phyloP scores from a whole-genome alignment of 2,329 filamentous ascomycete genomes.

The Pezicula carpinea region DNA sequence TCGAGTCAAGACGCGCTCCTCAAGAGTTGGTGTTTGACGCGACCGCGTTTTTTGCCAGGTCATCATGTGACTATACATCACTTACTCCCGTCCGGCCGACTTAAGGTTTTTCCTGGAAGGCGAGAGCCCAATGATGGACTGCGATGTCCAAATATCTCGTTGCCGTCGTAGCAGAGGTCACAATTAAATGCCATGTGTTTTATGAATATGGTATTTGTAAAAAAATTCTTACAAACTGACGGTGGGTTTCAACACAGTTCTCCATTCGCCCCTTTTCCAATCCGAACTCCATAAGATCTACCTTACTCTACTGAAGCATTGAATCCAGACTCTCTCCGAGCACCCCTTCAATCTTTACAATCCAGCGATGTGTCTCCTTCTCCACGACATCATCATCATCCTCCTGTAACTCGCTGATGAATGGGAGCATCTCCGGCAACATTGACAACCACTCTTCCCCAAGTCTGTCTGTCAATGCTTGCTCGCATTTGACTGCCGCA shows the following conservation, averaged over 20 bases:
- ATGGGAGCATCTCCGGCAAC: constrained; percentile 92
- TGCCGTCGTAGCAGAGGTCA: too few species aligned
- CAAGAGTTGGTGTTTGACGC: constrained; percentile 2
- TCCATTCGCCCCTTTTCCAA: neutral
- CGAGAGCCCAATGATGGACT: too few species aligned
- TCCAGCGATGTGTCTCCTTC: constrained; percentile 84
- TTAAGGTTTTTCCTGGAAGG: too few species aligned
- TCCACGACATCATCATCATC: constrained; percentile 95
- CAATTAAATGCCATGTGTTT: too few species aligned
- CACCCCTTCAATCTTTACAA: constrained; percentile 81
- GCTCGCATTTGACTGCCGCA: constrained; percentile 77
- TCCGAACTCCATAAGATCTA: neutral
- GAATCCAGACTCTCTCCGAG: constrained; percentile 86
- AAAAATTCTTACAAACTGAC: too few species aligned
- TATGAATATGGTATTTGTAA: too few species aligned
- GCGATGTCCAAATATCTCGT: too few species aligned
- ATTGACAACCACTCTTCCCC: constrained; percentile 92
- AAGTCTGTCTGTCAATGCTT: constrained; percentile 70
- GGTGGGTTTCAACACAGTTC: too few species aligned
- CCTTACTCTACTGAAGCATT: constrained; percentile 71
- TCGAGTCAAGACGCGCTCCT: neutral
- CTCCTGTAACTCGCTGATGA: constrained; percentile 92
- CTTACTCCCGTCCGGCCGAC: too few species aligned
- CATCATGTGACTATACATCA: neutral
- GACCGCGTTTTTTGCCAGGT: too few species aligned